Percentiles rank a stretch among this genome's conserved stretches.
Evolutionary conservation across 148 eudicot species (phyloP).

Genomic region (Nepenthes gracilis): DNA sequence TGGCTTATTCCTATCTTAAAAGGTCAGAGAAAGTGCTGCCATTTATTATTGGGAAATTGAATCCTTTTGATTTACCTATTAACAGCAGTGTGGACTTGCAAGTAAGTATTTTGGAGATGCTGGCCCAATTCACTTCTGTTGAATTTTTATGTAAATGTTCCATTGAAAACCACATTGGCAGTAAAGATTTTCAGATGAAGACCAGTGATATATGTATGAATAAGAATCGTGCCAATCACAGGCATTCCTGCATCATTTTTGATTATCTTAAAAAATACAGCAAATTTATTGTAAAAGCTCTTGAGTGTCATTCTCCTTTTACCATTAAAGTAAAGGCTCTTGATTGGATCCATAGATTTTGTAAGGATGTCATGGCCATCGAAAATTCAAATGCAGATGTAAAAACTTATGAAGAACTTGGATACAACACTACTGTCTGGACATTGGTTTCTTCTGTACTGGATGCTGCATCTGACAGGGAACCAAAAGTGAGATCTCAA

Average conservation of each 20-base stretch:
- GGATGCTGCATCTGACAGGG: constrained; percentile 79
- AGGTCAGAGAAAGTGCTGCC: constrained; percentile 51
- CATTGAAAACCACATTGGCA: constrained; percentile 13
- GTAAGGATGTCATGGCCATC: constrained; percentile 37
- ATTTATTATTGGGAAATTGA: constrained; percentile 35
- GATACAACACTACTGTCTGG: constrained; percentile 34
- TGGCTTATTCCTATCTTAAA: constrained; percentile 35
- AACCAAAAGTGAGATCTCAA: constrained; percentile 69
- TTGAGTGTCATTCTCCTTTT: constrained; percentile 55
- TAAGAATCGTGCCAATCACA: constrained; percentile 16
- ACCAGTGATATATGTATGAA: constrained; percentile 12
- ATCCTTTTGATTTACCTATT: constrained; percentile 38
- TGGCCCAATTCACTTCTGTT: constrained; percentile 43
- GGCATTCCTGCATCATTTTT: constrained; percentile 19
- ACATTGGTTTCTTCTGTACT: constrained; percentile 49
- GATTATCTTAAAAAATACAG: constrained; percentile 53
- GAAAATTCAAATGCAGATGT: constrained; percentile 24
- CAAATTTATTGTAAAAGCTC: constrained; percentile 44
- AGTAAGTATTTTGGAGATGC: constrained; percentile 43
- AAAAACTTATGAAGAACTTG: constrained; percentile 37
- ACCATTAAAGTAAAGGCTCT: constrained; percentile 68
- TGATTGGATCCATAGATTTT: constrained; percentile 54
- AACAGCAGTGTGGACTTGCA: constrained; percentile 48
- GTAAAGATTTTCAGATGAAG: constrained; percentile 13
- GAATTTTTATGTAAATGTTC: constrained; percentile 62